phyloP scores from a whole-genome alignment of 805 yeast species.

The Metschnikowia lachancei region DNA sequence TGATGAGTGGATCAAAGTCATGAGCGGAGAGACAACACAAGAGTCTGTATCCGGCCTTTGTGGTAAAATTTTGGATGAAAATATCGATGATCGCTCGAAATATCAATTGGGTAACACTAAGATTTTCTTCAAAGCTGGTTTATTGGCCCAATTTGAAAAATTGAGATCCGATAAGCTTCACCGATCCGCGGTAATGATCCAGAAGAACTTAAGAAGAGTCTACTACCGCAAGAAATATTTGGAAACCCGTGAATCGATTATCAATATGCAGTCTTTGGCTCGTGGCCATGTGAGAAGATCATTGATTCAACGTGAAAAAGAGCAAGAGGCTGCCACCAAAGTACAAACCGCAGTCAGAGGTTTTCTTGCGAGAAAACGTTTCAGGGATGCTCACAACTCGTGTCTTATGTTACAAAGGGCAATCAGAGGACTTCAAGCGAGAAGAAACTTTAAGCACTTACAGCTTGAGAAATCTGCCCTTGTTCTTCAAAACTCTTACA shows the following conservation, averaged over 20 bases:
- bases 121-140: constrained; percentile 94
- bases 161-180: constrained; percentile 75
- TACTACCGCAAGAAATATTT: constrained; percentile 61
- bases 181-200: constrained; percentile 78
- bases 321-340: constrained; percentile 58
- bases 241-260: constrained; percentile 52
- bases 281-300: constrained; percentile 62
- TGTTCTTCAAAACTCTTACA: constrained; percentile 67
- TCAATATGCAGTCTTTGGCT: constrained; percentile 55
- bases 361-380: constrained; percentile 43
- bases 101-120: constrained; percentile 92
- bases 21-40: constrained; percentile 49
- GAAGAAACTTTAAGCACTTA: constrained; percentile 49
- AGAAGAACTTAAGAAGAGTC: constrained; percentile 71
- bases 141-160: constrained; percentile 88
- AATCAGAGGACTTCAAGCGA: constrained; percentile 51
- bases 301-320: constrained; percentile 52
- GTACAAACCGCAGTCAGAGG: constrained; percentile 72
- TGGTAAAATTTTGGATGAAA: constrained; percentile 58
- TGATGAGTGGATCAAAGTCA: constrained; percentile 59
- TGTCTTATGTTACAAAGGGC: constrained; percentile 46
- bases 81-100: constrained; percentile 63
- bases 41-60: constrained; percentile 64
- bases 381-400: constrained; percentile 33
- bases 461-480: constrained; percentile 64